Percentiles rank a stretch among this genome's conserved stretches.
Conservation (phyloP, 169 alveolate species). For the Neospora caninum region DNA sequence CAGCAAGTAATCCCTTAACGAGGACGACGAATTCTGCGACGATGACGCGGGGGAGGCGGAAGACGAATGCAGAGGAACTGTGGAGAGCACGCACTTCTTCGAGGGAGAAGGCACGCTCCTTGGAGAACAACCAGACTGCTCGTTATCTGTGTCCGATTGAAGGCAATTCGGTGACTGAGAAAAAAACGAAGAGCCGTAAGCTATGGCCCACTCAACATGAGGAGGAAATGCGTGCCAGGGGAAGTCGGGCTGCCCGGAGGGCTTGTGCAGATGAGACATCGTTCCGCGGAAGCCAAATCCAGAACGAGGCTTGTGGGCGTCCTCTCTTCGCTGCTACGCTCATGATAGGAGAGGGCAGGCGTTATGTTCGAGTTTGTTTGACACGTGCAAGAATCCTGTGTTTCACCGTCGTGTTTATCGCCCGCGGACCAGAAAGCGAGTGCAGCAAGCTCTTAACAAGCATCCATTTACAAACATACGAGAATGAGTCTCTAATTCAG, state of each 20-base stretch:
- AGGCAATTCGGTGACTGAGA: neutral
- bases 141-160: neutral
- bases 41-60: neutral
- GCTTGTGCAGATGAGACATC: neutral
- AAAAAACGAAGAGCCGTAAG: slow-evolving; percentile 23
- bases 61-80: neutral
- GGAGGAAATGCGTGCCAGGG: slow-evolving; percentile 34
- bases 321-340: too few species aligned
- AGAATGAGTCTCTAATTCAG: too few species aligned
- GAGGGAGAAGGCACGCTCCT: neutral
- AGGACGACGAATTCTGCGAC: neutral
- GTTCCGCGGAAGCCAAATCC: neutral
- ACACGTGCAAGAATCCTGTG: too few species aligned
- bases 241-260: neutral
- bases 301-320: neutral
- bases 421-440: too few species aligned
- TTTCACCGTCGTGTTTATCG: too few species aligned
- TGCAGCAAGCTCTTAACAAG: too few species aligned
- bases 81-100: too few species aligned
- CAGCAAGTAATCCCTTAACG: slow-evolving; percentile 8
- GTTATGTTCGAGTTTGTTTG: too few species aligned
- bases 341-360: too few species aligned
- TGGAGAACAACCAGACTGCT: neutral
- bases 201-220: neutral
- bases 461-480: too few species aligned